phyloP scores from a whole-genome alignment of 768 basidiomycete genomes.

The Heimioporus sp. region DNA sequence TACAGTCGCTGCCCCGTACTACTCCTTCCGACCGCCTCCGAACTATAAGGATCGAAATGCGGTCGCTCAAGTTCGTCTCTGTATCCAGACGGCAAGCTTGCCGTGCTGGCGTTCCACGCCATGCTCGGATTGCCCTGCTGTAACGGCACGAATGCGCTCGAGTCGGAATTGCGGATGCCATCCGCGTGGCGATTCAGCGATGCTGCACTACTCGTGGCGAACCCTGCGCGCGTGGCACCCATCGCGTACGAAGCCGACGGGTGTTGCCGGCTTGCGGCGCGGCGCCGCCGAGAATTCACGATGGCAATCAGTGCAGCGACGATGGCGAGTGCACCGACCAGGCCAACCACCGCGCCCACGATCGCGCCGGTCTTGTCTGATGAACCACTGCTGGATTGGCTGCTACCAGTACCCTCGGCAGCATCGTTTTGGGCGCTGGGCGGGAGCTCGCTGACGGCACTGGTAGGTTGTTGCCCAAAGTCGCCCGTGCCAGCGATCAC shows the following conservation, averaged over 20 bases:
- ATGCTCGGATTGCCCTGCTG: conserved; percentile 58
- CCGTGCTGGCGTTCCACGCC: conserved; percentile 57
- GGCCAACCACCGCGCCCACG: conserved; percentile 30
- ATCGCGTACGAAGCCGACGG: conserved; percentile 39
- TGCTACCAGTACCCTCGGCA: conserved; percentile 35
- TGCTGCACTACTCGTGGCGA: conserved; percentile 19
- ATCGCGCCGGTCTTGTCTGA: conserved; percentile 25
- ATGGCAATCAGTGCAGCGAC: conserved; percentile 42
- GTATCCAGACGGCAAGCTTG: conserved; percentile 42
- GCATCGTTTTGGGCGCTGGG: conserved; percentile 41
- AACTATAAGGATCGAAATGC: conserved; percentile 26
- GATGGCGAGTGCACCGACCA: conserved; percentile 28
- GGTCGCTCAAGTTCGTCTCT: conserved; percentile 28
- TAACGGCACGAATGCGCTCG: conserved; percentile 71
- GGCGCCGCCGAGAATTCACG: conserved; percentile 49
- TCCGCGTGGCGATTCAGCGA: conserved; percentile 23
- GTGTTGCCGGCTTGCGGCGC: conserved; percentile 34
- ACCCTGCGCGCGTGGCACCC: conserved; percentile 32
- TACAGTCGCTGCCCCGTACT: conserved; percentile 25
- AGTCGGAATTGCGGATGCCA: conserved; percentile 49
- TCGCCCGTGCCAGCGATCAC: conserved; percentile 80
- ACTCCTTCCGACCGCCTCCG: conserved; percentile 25
- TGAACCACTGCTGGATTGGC: conserved; percentile 15
- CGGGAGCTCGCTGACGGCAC: conserved; percentile 19
- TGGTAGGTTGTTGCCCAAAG: conserved; percentile 64